phyloP scores from a whole-genome alignment of 2,329 filamentous ascomycete genomes.

The Penicillium sp. region DNA sequence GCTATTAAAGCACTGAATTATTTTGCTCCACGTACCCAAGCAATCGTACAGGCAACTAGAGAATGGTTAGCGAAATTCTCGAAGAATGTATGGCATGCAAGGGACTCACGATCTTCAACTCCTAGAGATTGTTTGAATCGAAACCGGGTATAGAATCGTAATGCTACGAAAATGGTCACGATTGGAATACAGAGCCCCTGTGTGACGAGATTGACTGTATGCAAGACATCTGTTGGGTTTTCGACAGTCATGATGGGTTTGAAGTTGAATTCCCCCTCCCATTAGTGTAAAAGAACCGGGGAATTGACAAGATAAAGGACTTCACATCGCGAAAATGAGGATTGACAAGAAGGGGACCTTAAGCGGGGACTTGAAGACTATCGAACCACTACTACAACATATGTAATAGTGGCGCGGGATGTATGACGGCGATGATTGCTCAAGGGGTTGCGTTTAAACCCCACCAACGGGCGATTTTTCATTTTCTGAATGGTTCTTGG shows the following conservation, averaged over 20 bases:
- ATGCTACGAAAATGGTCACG: constrained; percentile 29
- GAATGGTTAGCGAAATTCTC: constrained; percentile 8
- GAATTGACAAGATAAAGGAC: background rate
- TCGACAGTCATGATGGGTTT: constrained; percentile 19
- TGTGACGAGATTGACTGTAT: constrained; percentile 35
- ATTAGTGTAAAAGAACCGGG: background rate
- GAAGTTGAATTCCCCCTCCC: background rate
- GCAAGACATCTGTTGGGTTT: constrained; percentile 27
- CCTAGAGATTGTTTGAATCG: constrained; percentile 31
- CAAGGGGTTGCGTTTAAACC: background rate
- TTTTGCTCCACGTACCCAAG: constrained; percentile 17
- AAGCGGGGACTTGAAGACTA: background rate
- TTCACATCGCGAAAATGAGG: constrained; percentile 2
- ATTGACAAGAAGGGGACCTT: background rate
- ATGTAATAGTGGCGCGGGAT: background rate
- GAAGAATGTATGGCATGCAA: background rate
- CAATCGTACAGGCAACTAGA: constrained; percentile 17
- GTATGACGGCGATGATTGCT: constrained; percentile 2
- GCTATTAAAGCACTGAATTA: background rate
- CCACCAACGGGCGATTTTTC: background rate
- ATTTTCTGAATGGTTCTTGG: constrained; percentile 3
- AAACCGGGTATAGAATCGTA: constrained; percentile 32
- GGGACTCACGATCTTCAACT: constrained; percentile 34
- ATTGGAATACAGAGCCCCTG: constrained; percentile 38
- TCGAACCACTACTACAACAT: constrained; percentile 2